These are phyloP conservation scores for Boletus tomentosulus DNA, from an alignment of 768 basidiomycete species.

Conservation along the genomic window DNA sequence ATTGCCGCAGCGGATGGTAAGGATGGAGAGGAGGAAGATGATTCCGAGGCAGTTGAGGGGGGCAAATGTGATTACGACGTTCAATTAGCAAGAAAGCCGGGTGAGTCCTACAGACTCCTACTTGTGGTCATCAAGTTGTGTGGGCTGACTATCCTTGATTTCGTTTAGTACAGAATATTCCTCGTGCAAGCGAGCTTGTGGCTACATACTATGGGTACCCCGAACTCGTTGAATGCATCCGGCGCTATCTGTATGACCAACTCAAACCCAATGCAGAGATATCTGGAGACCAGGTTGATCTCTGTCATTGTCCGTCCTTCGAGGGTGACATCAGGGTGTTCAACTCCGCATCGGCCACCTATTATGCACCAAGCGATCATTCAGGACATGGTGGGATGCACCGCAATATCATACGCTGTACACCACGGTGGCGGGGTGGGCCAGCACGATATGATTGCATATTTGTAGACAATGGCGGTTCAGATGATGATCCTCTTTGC, in stretches of 20 bases:
- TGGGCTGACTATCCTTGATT: too few species aligned
- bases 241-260: neutral
- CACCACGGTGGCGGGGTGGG: constrained; percentile 11
- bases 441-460: neutral
- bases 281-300: neutral
- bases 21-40: too few species aligned
- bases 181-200: too few species aligned
- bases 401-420: constrained; percentile 15
- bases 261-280: neutral
- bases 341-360: constrained; percentile 27
- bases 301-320: neutral
- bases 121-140: too few species aligned
- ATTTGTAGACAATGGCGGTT: constrained; percentile 10
- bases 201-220: too few species aligned
- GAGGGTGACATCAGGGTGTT: constrained; percentile 17
- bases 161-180: too few species aligned
- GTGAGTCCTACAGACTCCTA: too few species aligned
- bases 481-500: neutral
- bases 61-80: too few species aligned
- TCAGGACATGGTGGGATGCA: constrained; percentile 7
- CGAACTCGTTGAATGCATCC: too few species aligned
- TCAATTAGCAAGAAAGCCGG: too few species aligned
- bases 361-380: constrained; percentile 23
- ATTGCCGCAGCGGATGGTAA: too few species aligned
- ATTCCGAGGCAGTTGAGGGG: too few species aligned